Evolutionary conservation across 2,329 filamentous ascomycete genomes (phyloP).

Genomic region (Stachybotrys chartarum): DNA sequence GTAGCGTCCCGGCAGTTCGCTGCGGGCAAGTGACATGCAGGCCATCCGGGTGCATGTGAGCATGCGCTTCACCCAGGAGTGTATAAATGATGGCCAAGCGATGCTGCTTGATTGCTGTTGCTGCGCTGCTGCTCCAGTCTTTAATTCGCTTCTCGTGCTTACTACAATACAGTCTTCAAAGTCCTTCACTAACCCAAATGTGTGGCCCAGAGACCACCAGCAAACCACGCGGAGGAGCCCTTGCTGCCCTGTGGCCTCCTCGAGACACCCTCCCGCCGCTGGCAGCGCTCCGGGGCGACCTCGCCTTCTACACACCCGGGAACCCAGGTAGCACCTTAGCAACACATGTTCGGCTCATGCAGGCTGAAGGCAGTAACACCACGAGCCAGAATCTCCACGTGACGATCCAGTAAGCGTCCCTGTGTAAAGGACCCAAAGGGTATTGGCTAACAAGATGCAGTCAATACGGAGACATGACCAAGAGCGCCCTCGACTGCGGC

Average conservation of each 20-base stretch:
- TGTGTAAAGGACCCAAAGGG: neutral
- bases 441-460: constrained; percentile 13
- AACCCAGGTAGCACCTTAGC: constrained; percentile 27
- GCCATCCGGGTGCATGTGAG: neutral
- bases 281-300: constrained; percentile 22
- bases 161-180: neutral
- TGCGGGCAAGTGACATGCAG: neutral
- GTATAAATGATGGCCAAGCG: neutral
- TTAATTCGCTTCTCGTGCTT: neutral
- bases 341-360: constrained; percentile 35
- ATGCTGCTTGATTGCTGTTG: neutral
- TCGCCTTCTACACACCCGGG: constrained; percentile 36
- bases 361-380: constrained; percentile 12
- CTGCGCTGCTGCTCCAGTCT: neutral
- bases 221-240: constrained; percentile 35
- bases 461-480: constrained; percentile 35
- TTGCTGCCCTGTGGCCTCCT: constrained; percentile 30
- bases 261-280: neutral
- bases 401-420: constrained; percentile 35
- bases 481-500: constrained; percentile 31
- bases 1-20: no score
- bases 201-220: constrained; percentile 35
- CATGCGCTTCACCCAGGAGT: neutral
- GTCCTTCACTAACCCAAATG: constrained; percentile 21
- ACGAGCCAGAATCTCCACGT: constrained; percentile 21